Evolutionary conservation across 1,139 yeast species (phyloP).

Genomic region (Casaregolazyma lundiana): DNA sequence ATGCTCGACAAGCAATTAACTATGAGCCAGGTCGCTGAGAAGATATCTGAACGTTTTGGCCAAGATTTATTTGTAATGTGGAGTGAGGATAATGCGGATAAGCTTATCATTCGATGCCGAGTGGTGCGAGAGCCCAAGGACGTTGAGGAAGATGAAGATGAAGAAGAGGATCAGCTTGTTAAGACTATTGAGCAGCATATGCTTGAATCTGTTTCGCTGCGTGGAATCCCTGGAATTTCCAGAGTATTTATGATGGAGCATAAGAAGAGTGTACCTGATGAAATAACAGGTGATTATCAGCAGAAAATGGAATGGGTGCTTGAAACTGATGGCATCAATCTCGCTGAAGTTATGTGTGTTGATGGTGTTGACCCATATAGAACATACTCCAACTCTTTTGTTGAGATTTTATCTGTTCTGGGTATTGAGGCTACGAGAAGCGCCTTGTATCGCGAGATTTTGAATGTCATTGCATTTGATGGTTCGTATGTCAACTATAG

Average conservation of each 20-base stretch:
- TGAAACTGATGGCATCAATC: slow-evolving; percentile 97
- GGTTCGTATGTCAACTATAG: slow-evolving; percentile 99
- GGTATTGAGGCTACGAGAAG: slow-evolving; percentile 99
- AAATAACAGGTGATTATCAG: slow-evolving; percentile 69
- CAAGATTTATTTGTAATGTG: slow-evolving; percentile 95
- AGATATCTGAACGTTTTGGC: slow-evolving; percentile 87
- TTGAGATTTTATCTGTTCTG: slow-evolving; percentile 87
- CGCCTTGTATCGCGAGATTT: slow-evolving; percentile 87
- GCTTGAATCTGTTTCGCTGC: slow-evolving; percentile 88
- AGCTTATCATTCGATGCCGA: slow-evolving; percentile 95
- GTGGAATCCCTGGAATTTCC: slow-evolving; percentile 94
- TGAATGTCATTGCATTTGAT: slow-evolving; percentile 97
- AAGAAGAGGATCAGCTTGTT: slow-evolving; percentile 95
- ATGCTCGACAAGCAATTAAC: slow-evolving; percentile 97
- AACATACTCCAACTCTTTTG: slow-evolving; percentile 93
- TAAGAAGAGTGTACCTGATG: slow-evolving; percentile 73
- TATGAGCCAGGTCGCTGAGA: slow-evolving; percentile 97
- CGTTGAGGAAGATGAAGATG: slow-evolving; percentile 87
- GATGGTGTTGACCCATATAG: slow-evolving; percentile 90
- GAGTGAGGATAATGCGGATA: slow-evolving; percentile 99
- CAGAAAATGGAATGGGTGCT: slow-evolving; percentile 96
- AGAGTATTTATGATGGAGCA: slow-evolving; percentile 93
- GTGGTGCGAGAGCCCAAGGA: slow-evolving; percentile 95
- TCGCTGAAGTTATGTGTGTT: slow-evolving; percentile 91
- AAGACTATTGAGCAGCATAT: slow-evolving; percentile 94